These are phyloP conservation scores for Pouteria campechiana DNA, from an alignment of 179 eudicot species.

Conservation along the genomic window DNA sequence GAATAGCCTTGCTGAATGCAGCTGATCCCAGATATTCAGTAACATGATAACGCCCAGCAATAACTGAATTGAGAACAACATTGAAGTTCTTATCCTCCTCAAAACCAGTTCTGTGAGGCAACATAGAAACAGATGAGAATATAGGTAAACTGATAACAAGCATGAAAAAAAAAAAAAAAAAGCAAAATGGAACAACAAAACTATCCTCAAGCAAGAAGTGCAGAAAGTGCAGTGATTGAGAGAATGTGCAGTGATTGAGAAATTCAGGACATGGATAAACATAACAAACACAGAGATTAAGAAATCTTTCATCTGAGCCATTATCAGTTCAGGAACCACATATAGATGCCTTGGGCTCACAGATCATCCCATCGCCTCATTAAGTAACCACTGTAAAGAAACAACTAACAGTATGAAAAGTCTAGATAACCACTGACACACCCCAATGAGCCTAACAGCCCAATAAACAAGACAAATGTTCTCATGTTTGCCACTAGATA, in stretches of 20 bases:
- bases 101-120: conserved; percentile 71
- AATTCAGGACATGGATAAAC: too few relatives aligned
- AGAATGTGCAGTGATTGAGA: too few relatives aligned
- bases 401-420: too few relatives aligned
- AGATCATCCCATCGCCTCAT: too few relatives aligned
- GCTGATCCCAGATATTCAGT: conserved; percentile 96
- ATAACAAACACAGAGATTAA: too few relatives aligned
- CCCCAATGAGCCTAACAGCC: background rate
- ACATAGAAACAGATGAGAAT: conserved; percentile 8
- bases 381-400: too few relatives aligned
- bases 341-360: too few relatives aligned
- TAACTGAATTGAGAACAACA: conserved; percentile 55
- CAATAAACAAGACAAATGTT: background rate
- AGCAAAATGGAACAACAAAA: background rate
- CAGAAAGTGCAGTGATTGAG: too few relatives aligned
- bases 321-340: too few relatives aligned
- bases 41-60: conserved; percentile 78
- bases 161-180: background rate
- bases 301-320: too few relatives aligned
- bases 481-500: background rate
- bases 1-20: conserved; percentile 94
- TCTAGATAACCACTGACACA: background rate
- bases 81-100: conserved; percentile 87
- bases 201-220: background rate
- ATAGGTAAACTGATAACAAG: conserved; percentile 3